Base-by-base conservation (phyloP, 495 filamentous ascomycete species). In the Podospora fimiseda region DNA sequence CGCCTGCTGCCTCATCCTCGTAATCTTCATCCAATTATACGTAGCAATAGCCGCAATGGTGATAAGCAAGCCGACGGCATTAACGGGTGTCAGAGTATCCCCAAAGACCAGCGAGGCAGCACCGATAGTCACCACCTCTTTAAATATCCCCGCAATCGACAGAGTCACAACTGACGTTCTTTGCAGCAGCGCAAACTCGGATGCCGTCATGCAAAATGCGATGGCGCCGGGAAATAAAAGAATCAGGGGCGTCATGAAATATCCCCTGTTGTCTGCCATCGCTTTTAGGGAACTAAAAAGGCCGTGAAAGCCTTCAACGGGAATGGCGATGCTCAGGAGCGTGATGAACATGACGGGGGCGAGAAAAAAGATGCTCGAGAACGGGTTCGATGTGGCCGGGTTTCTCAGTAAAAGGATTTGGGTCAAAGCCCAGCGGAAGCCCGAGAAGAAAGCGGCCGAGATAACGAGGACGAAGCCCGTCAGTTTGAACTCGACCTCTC, bases 141-240 rank as follows among this genome's bases (percentile, higher is more conserved):
- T 99, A 77, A 99, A 97, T 48, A 97, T 99, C 43, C 94, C 94
- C 57, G 90, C 94, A 50, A 99, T 96, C 46, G 86, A 90, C 44
- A 99, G 78, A 0, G 94, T 97, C 43, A 99, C 94, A 48, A 99
- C 94, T 5, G 86, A 90, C 3, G 91, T 97, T 27, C 94, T 89
- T 75, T 96, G 85, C 40, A 99, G 77, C 23, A 99, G 78, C 42
- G 94, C 92, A 60, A 97, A 99, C 70, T 99, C 94, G 42, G 89
- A 89, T 1, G 89, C 80, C 27, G 93, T 96, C 94, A 99, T 99
- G 44, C 90, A 78, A 62, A 99, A 99, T 2, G 94, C 94, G 22
- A 99, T 85, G 11, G 81, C 70, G 5, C 94, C 94, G 0, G 94
- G 94, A 68, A 96, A 97, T 2, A 99, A 63, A 3, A 99, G 70